Conservation (phyloP, 2,329 filamentous ascomycete genomes). For the Colletotrichum sp. region DNA sequence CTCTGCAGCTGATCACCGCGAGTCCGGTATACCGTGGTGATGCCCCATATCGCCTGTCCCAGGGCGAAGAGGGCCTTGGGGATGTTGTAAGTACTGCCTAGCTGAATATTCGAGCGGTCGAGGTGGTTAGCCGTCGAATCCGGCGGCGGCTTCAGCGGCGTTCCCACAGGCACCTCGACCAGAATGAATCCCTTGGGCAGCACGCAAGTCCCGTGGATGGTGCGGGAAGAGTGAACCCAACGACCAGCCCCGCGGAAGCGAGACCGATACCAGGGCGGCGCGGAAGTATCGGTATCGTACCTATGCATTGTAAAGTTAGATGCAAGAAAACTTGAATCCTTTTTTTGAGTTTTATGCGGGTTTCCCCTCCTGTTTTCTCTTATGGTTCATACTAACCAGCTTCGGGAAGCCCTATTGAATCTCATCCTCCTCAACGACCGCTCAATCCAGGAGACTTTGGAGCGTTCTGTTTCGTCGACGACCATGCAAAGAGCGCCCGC, state of each 20-base stretch:
- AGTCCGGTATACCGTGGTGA: conserved; percentile 26
- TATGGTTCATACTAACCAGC: background rate
- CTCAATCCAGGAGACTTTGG: conserved; percentile 14
- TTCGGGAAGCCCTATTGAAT: conserved; percentile 6
- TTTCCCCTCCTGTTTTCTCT: background rate
- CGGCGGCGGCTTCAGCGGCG: conserved; percentile 17
- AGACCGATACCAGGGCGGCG: conserved; percentile 1
- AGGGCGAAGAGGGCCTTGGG: conserved; percentile 21
- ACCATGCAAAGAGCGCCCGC: conserved; percentile 28
- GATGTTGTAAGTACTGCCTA: conserved; percentile 23
- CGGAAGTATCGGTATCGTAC: conserved; percentile 1
- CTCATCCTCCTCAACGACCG: conserved; percentile 5
- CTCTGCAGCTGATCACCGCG: conserved; percentile 27
- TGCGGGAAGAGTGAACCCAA: conserved; percentile 15
- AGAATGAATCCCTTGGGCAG: conserved; percentile 12
- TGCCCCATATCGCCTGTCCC: conserved; percentile 25
- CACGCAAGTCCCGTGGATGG: conserved; percentile 13
- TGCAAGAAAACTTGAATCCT: background rate
- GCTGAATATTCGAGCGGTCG: conserved; percentile 2
- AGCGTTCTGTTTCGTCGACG: conserved; percentile 12
- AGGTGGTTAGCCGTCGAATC: background rate
- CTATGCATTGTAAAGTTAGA: conserved; percentile 6
- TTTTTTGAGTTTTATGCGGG: background rate
- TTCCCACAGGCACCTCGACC: conserved; percentile 18
- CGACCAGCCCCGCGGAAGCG: conserved; percentile 11